A percentile compares a stretch with the other conserved stretches of the same genome.
phyloP scores from a whole-genome alignment of 1,139 yeast genomes.

The Protomyces gravidus region DNA sequence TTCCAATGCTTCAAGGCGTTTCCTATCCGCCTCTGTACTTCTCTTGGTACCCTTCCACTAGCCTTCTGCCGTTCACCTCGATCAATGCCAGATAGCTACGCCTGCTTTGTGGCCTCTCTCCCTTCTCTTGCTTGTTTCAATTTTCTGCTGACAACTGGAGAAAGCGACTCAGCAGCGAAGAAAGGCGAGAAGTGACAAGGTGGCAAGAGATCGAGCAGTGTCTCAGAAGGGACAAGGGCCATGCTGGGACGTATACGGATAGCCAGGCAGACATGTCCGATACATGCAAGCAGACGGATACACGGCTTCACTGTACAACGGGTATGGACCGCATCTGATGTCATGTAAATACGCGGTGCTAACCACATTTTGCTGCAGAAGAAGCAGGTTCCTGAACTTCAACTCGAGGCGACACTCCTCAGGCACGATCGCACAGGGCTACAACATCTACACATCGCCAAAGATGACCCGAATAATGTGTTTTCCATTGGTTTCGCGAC shows the following conservation, averaged over 20 bases:
- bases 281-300: background rate
- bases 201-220: too few relatives aligned
- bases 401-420: slow-evolving; percentile 71
- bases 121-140: background rate
- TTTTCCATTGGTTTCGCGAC: slow-evolving; percentile 89
- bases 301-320: slow-evolving; percentile 20
- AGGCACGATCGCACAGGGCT: slow-evolving; percentile 67
- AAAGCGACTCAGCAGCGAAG: background rate
- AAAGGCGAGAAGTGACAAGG: too few relatives aligned
- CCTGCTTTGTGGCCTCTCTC: too few relatives aligned
- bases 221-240: too few relatives aligned
- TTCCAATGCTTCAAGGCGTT: too few relatives aligned
- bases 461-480: slow-evolving; percentile 77
- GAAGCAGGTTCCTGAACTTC: slow-evolving; percentile 72
- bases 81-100: too few relatives aligned
- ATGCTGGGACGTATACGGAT: background rate
- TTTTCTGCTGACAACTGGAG: background rate
- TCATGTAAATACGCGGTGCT: background rate
- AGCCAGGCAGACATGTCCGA: background rate
- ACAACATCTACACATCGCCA: slow-evolving; percentile 76
- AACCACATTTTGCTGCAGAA: slow-evolving; percentile 43
- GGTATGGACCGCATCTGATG: background rate
- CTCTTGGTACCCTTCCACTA: too few relatives aligned
- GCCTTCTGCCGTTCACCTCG: too few relatives aligned
- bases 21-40: too few relatives aligned